Evolutionary conservation across 2,329 filamentous ascomycete genomes (phyloP), one percentile per base, ranked within the genome.

Genomic region (Diaporthe caulivora): DNA sequence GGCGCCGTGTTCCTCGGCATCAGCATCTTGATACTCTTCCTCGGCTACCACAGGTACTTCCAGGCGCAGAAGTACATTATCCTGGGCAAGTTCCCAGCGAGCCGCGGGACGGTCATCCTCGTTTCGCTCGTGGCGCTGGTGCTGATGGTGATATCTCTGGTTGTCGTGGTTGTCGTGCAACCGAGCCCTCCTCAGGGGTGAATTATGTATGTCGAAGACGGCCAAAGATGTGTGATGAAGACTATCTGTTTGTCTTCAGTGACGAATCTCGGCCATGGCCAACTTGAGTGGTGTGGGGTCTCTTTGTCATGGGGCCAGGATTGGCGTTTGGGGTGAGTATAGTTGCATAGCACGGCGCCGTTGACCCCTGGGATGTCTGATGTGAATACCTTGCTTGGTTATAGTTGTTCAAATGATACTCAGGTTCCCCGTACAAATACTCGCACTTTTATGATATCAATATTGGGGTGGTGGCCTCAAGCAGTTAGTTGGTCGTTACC

Each of bases 51-150:
- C 79, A 87, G 94, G 69, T 97, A 95, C 81, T 92, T 94, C 78
- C 91, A 94, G 80, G 89, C 90, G 29, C 94, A 97, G 83, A 88
- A 93, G 78, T 97, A 94, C 89, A 90, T 97, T 31, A 92, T 96
- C 74, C 85, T 89, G 74, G 93, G 93, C 76, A 95, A 94, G 80
- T 95, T 75, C 72, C 74, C 74, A 6, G 74, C 74, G 18, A 75
- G 74, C 55, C 57, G 75, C 76, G 93, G 93, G 5, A 94, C 93
- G 29, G 90, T 97, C 57, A 85, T 94, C 60, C 77, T 95, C 49
- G 89, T 96, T 42, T 89, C 92, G 11, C 82, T 90, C 24, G 88
- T 95, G 57, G 90, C 93, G 4, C 85, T 91, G 79, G 86, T 87
- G 4, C 85, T 93, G 74, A 92, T 92, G 86, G 80, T 91, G 49